A percentile compares a stretch with the other conserved stretches of the same genome.
These are phyloP conservation scores for Phaeoacremonium minimum DNA, from an alignment of 2,329 filamentous ascomycete genomes.

Conservation along the genomic window DNA sequence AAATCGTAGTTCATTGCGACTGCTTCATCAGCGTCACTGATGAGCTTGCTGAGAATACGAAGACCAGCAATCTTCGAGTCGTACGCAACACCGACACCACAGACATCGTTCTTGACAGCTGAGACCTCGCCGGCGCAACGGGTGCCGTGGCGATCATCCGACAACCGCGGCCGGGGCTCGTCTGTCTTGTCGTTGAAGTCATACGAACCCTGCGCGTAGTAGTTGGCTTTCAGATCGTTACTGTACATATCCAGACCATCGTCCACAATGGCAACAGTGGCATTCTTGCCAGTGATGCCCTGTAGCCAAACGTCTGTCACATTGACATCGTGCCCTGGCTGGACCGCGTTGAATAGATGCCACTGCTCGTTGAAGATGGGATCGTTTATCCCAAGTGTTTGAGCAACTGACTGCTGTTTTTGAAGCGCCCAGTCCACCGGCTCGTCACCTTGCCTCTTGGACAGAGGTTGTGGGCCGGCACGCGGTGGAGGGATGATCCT, in stretches of 20 bases:
- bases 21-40: constrained; percentile 90
- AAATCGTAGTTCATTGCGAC: constrained; percentile 88
- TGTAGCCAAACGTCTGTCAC: constrained; percentile 91
- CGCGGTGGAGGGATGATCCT: constrained; percentile 36
- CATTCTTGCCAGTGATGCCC: constrained; percentile 83
- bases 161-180: constrained; percentile 76
- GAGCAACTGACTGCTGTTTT: constrained; percentile 56
- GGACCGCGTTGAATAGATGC: constrained; percentile 83
- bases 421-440: constrained; percentile 41
- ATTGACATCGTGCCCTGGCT: constrained; percentile 88
- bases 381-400: constrained; percentile 71
- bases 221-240: constrained; percentile 86
- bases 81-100: constrained; percentile 93
- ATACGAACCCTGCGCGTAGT: constrained; percentile 87
- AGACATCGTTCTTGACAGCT: constrained; percentile 87
- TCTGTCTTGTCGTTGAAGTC: constrained; percentile 87
- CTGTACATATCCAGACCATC: constrained; percentile 97
- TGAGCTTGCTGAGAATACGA: constrained; percentile 85
- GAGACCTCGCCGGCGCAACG: constrained; percentile 92
- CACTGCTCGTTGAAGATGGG: constrained; percentile 93
- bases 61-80: constrained; percentile 87
- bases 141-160: constrained; percentile 87
- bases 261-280: constrained; percentile 90
- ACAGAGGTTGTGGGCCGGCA: constrained; percentile 13
- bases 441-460: constrained; percentile 16